These are phyloP conservation scores for Vigna radiata DNA, from an alignment of 306 rosid genomes.

Conservation along the genomic window DNA sequence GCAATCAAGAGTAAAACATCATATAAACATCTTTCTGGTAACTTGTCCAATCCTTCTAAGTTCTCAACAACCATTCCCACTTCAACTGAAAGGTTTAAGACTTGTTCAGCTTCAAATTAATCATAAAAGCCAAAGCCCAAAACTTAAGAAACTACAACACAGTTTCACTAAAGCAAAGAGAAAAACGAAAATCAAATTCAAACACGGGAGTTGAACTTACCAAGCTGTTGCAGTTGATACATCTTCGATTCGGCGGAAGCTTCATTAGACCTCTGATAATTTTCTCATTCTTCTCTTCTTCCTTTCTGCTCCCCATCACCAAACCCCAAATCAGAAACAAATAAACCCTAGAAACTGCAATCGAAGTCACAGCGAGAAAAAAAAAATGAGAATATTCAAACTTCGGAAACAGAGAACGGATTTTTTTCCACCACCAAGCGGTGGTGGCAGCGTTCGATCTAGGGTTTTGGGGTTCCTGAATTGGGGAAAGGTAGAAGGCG, in stretches of 20 bases:
- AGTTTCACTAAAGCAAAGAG: constrained; percentile 6
- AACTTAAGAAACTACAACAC: constrained; percentile 19
- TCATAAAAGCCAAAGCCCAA: constrained; percentile 5
- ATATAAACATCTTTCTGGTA: not conserved
- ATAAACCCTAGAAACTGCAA: constrained; percentile 43
- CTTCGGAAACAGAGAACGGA: constrained; percentile 13
- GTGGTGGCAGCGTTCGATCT: constrained; percentile 40
- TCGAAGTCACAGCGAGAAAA: constrained; percentile 15
- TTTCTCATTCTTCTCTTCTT: constrained; percentile 84
- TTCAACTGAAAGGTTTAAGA: not conserved
- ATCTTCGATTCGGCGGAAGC: constrained; percentile 91
- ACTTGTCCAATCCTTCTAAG: not conserved
- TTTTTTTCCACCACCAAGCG: constrained; percentile 26
- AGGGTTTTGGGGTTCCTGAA: constrained; percentile 42
- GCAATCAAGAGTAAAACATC: constrained; percentile 11
- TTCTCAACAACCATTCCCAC: constrained; percentile 36
- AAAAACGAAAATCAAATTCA: not conserved
- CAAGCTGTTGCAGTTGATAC: constrained; percentile 86
- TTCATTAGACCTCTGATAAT: constrained; percentile 92
- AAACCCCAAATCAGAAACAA: constrained; percentile 11
- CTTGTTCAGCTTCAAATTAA: constrained; percentile 28
- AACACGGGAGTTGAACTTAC: constrained; percentile 41
- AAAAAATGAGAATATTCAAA: not conserved
- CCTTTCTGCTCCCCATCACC: constrained; percentile 75
- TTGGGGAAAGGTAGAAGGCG: constrained; percentile 41